phyloP scores from a whole-genome alignment of 352 stramenopile genomes.

The Phytophthora parvispora region DNA sequence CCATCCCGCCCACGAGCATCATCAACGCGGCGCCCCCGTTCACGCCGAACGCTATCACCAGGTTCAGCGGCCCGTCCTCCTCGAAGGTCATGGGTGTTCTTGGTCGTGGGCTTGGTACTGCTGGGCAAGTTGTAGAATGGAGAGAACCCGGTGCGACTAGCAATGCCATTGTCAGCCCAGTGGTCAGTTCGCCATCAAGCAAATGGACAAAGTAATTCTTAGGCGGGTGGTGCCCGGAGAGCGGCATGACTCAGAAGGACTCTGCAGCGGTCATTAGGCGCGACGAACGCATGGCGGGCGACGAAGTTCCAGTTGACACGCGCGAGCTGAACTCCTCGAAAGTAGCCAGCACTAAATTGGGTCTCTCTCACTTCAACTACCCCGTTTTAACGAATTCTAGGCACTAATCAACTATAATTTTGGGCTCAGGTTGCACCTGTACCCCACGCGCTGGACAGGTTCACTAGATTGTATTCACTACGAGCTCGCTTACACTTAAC shows the following conservation, averaged over 20 bases:
- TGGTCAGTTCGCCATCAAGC: slow-evolving; percentile 26
- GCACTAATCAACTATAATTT: not conserved
- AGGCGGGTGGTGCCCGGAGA: slow-evolving; percentile 1
- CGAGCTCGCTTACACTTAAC: slow-evolving; percentile 15
- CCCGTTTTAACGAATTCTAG: not conserved
- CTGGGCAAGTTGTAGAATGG: slow-evolving; percentile 18
- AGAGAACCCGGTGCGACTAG: slow-evolving; percentile 3
- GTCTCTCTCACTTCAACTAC: not conserved
- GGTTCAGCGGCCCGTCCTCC: slow-evolving; percentile 16
- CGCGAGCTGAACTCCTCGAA: slow-evolving; percentile 10
- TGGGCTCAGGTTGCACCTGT: not conserved
- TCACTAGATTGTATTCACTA: slow-evolving; percentile 25
- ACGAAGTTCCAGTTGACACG: slow-evolving; percentile 10
- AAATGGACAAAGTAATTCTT: not conserved
- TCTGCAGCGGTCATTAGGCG: slow-evolving; percentile 5
- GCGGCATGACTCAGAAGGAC: slow-evolving; percentile 1
- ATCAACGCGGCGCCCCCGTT: slow-evolving; percentile 50
- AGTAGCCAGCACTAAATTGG: not conserved
- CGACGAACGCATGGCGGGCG: not conserved
- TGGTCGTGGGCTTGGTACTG: not conserved
- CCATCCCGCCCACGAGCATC: slow-evolving; percentile 57
- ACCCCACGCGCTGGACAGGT: slow-evolving; percentile 2
- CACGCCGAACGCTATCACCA: slow-evolving; percentile 37
- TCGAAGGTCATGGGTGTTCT: slow-evolving; percentile 17
- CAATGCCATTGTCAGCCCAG: slow-evolving; percentile 1